phyloP scores from a whole-genome alignment of 768 basidiomycete species.

The Suillus subaureus region DNA sequence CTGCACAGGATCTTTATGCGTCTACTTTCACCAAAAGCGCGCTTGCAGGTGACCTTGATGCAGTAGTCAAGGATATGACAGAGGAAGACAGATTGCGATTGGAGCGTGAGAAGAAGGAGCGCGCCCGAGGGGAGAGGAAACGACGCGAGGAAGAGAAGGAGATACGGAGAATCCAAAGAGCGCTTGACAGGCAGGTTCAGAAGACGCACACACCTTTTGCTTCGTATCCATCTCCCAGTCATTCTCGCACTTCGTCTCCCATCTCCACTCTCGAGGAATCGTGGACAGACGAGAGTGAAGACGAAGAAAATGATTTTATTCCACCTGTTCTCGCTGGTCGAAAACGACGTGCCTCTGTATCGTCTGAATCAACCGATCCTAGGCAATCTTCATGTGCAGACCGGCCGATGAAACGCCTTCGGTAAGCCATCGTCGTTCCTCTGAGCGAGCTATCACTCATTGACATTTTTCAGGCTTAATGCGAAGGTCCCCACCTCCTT shows the following conservation, averaged over 20 bases:
- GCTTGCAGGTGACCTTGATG: conserved; percentile 31
- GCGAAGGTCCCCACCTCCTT: background rate
- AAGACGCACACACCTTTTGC: background rate
- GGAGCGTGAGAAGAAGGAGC: conserved; percentile 16
- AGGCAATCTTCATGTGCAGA: background rate
- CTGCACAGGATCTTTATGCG: conserved; percentile 32
- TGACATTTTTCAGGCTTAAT: background rate
- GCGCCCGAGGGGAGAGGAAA: conserved; percentile 10
- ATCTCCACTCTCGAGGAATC: conserved; percentile 13
- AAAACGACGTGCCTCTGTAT: conserved; percentile 20
- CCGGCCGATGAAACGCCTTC: conserved; percentile 24
- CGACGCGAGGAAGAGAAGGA: conserved; percentile 9
- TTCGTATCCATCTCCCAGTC: conserved; percentile 22
- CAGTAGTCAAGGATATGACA: conserved; percentile 32
- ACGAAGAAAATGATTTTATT: conserved; percentile 13
- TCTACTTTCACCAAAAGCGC: conserved; percentile 29
- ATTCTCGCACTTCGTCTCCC: conserved; percentile 13
- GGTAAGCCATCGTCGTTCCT: conserved; percentile 13
- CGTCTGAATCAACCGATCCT: background rate
- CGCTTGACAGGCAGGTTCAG: background rate
- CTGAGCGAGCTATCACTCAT: background rate
- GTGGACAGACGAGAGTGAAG: conserved; percentile 18
- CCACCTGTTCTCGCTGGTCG: conserved; percentile 21
- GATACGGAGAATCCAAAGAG: conserved; percentile 9
- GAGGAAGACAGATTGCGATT: conserved; percentile 1